Evolutionary conservation across 192 early-diverging fungal genomes (phyloP).

Genomic region (Coemansia sp.): DNA sequence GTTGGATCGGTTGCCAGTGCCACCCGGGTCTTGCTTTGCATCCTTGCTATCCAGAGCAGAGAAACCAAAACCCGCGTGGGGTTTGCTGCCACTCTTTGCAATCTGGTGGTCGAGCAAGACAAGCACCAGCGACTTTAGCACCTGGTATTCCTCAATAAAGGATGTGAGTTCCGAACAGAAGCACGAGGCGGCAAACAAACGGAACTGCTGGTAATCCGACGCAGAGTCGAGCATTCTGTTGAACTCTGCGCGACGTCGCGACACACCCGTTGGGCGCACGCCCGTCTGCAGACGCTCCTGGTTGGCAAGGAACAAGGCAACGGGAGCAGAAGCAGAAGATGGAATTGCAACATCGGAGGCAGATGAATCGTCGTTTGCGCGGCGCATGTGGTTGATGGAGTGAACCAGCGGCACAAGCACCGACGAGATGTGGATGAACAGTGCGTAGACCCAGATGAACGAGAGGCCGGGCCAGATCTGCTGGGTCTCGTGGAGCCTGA

Average conservation of each 20-base stretch:
- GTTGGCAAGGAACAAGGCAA: not conserved
- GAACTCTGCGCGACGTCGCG: conserved; percentile 27
- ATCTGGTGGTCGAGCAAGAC: not conserved
- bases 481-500: conserved; percentile 19
- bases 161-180: conserved; percentile 44
- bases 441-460: conserved; percentile 29
- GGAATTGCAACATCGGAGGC: not conserved
- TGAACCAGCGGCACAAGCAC: conserved; percentile 31
- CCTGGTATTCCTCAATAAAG: conserved; percentile 46
- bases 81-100: not conserved
- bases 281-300: not conserved
- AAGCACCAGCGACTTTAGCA: conserved; percentile 20
- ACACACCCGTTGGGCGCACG: not conserved
- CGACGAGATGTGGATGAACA: conserved; percentile 38
- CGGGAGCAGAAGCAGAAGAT: too few relatives aligned
- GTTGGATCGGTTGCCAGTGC: not conserved
- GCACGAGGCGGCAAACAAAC: conserved; percentile 36
- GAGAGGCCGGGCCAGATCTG: conserved; percentile 35
- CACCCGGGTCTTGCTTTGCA: not conserved
- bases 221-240: conserved; percentile 30
- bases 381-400: conserved; percentile 20
- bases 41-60: not conserved
- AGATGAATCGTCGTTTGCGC: not conserved
- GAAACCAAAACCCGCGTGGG: not conserved
- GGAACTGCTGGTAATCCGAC: conserved; percentile 26